Base-by-base conservation (phyloP, 2,329 filamentous ascomycete species). In the Pseudogymnoascus sp. region DNA sequence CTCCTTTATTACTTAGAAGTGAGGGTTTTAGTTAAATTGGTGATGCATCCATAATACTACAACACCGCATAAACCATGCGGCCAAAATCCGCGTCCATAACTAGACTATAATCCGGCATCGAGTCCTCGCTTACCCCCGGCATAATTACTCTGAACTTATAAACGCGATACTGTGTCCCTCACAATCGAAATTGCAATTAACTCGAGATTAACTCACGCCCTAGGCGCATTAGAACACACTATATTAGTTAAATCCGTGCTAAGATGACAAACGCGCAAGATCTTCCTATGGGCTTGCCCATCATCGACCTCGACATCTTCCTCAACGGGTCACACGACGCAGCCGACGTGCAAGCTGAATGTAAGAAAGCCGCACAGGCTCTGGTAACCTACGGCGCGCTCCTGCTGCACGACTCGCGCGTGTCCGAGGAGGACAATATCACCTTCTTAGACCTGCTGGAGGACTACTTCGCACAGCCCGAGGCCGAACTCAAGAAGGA, bases 401-500 rank as follows among this genome's bases (percentile, higher is more conserved):
- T 86, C 19, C 76, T 86, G 24, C 78, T 86, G 53, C 84, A 84
- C 75, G 84, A 86, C 75, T 81, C 80, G 61, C 82, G 84, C 66
- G 83, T 85, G 11, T 76, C 81, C 16, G 81, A 83, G 68, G 68
- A 74, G 2, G 81, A 84, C 73, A 86, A 86, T 75, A 75, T 75
- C 26, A 74, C 76, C 62, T 86, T 86, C 68, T 80, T 86, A 63
- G 82, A 86, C 72, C 77, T 86, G 38, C 79, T 86, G n/a, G 84
- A 86, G 73, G 82, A 85, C 75, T 86, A 86, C 77, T 86, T 86
- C 70, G 82, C 82, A 35, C 84, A 86, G 72, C 80, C 83, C 14
- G 74, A 75, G 16, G 77, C 72, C 7, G 72, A 70, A 2, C 77
- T 86, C 37, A 72, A 72, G 59, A 71, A 70, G 37, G 84, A 86